Evolutionary conservation across 306 rosid species (phyloP), one percentile per base, ranked within the genome.

Genomic region (Castanospermum australe): DNA sequence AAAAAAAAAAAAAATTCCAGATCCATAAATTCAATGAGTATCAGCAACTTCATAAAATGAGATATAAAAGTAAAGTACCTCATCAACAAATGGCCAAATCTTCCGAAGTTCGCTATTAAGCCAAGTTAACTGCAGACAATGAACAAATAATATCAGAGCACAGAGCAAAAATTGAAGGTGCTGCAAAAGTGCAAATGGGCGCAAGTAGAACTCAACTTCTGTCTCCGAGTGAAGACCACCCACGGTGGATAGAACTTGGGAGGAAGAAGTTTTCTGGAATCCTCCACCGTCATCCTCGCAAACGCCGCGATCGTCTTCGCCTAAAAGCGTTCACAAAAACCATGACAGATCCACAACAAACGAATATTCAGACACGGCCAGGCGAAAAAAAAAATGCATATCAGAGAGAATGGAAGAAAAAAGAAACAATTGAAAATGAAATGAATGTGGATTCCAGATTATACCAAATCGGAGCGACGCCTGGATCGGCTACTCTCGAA

Each of bases 231-330:
- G 83, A 92, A 94, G 5, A 87, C 90, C 59, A 94, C 93, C 99
- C 99, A 94, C 33, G 93, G 13, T 2, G 99, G 99, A 78, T 87
- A 94, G 71, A 76, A 86, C 38, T 88, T 83, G 21, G 83, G 69
- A 6, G 95, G 87, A 20, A 94, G 83, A 77, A 94, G 76, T 24
- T 84, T 91, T 78, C 91, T 91, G 4, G 97, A 94, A 85, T 94
- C 99, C 47, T 87, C 83, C 79, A 90, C 93, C 15, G 97, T 94
- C 92, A 94, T 78, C 66, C 93, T 92, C 5, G 99, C 97, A 82
- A 94, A 88, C 21, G 80, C 85, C 25, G 97, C 97, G 36, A 92
- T 76, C 18, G 87, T 88, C 79, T 79, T 86, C 6, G 99, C 95
- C 99, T 94, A 60, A 20, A 48, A 82, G 12, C n/a, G 20, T 84